Percentiles rank a stretch among this genome's conserved stretches.
Evolutionary conservation across 805 yeast genomes (phyloP).

Genomic region (Candida awuae): DNA sequence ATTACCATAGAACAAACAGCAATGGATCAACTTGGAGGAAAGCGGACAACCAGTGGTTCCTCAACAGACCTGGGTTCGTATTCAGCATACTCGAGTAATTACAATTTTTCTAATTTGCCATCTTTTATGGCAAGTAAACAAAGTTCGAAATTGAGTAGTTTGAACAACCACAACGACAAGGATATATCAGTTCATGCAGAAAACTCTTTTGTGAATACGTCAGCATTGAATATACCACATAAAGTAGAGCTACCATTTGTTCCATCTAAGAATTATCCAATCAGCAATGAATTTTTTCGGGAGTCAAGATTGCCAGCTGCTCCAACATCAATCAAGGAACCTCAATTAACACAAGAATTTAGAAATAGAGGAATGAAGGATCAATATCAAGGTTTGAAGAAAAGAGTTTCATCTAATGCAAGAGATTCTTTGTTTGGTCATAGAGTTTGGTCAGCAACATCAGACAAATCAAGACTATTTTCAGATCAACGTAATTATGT

Average conservation of each 20-base stretch:
- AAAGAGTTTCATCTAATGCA: conserved; percentile 1
- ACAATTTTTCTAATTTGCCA: conserved; percentile 12
- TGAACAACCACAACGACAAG: not conserved
- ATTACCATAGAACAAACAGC: no score
- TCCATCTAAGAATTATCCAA: conserved; percentile 10
- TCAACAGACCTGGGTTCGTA: no score
- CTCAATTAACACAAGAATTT: no score
- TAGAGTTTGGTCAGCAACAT: conserved; percentile 3
- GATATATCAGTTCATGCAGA: conserved; percentile 3
- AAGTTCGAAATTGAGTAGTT: not conserved
- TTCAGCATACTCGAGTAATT: conserved; percentile 1
- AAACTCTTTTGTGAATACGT: not conserved
- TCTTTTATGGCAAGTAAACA: conserved; percentile 8
- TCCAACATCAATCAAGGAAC: not conserved
- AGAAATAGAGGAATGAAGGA: not conserved
- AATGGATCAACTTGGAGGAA: no score
- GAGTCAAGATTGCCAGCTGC: conserved; percentile 5
- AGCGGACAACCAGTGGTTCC: conserved; percentile 2
- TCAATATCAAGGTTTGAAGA: conserved; percentile 6
- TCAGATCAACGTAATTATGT: not conserved
- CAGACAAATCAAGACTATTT: not conserved
- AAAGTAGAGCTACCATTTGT: conserved; percentile 13
- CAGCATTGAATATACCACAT: not conserved
- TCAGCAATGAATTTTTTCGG: conserved; percentile 5
- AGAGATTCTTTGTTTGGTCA: conserved; percentile 3